A percentile compares a stretch with the other conserved stretches of the same genome.
phyloP scores from a whole-genome alignment of 1,284 basidiomycete genomes.

The Ganoderma lucidum region DNA sequence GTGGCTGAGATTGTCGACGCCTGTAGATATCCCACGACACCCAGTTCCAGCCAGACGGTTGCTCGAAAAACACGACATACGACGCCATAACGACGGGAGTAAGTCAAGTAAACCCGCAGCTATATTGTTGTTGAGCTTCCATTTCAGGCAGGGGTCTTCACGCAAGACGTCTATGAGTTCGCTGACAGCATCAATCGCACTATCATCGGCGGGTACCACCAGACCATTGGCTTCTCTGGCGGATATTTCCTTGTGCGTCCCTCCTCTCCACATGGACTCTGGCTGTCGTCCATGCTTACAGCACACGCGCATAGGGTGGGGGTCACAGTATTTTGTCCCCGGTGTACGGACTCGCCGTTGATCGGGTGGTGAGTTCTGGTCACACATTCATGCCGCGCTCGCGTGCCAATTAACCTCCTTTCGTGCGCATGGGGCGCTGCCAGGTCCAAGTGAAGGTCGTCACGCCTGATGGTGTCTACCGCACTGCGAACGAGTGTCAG shows the following conservation, averaged over 20 bases:
- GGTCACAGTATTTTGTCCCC: slow-evolving; percentile 54
- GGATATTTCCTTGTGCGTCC: slow-evolving; percentile 41
- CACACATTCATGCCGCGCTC: neutral
- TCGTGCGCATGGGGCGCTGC: neutral
- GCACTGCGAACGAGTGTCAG: slow-evolving; percentile 44
- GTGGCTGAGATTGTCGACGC: neutral
- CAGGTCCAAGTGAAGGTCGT: slow-evolving; percentile 39
- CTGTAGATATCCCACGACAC: slow-evolving; percentile 34
- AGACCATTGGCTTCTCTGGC: slow-evolving; percentile 42
- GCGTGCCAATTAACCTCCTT: neutral
- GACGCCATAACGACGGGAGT: slow-evolving; percentile 41
- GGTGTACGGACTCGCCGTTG: slow-evolving; percentile 47
- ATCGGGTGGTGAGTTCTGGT: slow-evolving; percentile 43
- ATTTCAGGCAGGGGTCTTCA: slow-evolving; percentile 38
- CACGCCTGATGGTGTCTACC: slow-evolving; percentile 42
- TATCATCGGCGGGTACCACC: slow-evolving; percentile 43
- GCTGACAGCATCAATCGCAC: slow-evolving; percentile 44
- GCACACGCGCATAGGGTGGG: slow-evolving; percentile 48
- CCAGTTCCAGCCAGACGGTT: slow-evolving; percentile 38
- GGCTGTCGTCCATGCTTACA: neutral
- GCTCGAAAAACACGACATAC: slow-evolving; percentile 27
- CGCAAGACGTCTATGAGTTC: slow-evolving; percentile 42
- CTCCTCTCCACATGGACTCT: neutral
- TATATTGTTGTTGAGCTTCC: neutral
- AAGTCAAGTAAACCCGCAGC: slow-evolving; percentile 5